These are phyloP conservation scores for Medicago ruthenica DNA, from an alignment of 306 rosid genomes.

Conservation along the genomic window DNA sequence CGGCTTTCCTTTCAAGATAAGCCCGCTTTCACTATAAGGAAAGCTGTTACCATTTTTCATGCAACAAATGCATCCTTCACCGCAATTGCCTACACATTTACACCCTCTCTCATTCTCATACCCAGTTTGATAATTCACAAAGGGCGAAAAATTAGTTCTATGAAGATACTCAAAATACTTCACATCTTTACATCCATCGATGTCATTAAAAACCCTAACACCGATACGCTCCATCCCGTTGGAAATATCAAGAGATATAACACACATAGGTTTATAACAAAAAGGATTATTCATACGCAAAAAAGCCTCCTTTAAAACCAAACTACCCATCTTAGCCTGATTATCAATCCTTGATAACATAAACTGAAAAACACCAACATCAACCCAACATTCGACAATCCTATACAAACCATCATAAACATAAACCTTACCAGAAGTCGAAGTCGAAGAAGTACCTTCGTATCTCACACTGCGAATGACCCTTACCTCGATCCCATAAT, in stretches of 20 bases:
- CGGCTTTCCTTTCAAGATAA: conserved; percentile 87
- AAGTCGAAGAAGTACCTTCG: conserved; percentile 52
- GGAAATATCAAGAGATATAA: conserved; percentile 73
- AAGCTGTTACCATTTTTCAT: conserved; percentile 80
- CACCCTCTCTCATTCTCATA: conserved; percentile 70
- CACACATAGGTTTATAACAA: conserved; percentile 62
- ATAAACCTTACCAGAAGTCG: conserved; percentile 77
- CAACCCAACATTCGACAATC: conserved; percentile 85
- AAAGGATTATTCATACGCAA: conserved; percentile 60
- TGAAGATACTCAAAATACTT: conserved; percentile 70
- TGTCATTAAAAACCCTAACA: conserved; percentile 74
- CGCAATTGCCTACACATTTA: conserved; percentile 63
- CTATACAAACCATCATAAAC: conserved; percentile 91
- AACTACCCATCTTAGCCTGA: conserved; percentile 89
- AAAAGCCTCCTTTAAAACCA: conserved; percentile 62
- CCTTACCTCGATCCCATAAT: conserved; percentile 91
- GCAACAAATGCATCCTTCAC: conserved; percentile 74
- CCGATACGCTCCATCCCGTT: conserved; percentile 58
- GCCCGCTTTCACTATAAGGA: conserved; percentile 70
- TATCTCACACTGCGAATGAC: conserved; percentile 78
- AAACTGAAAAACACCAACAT: conserved; percentile 89
- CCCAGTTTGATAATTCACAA: conserved; percentile 71
- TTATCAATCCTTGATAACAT: conserved; percentile 81
- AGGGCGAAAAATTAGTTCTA: conserved; percentile 64
- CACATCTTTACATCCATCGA: conserved; percentile 71